Evolutionary conservation across 768 basidiomycete genomes (phyloP), one percentile per base, ranked within the genome.

Genomic region (Lentinula lateritia): DNA sequence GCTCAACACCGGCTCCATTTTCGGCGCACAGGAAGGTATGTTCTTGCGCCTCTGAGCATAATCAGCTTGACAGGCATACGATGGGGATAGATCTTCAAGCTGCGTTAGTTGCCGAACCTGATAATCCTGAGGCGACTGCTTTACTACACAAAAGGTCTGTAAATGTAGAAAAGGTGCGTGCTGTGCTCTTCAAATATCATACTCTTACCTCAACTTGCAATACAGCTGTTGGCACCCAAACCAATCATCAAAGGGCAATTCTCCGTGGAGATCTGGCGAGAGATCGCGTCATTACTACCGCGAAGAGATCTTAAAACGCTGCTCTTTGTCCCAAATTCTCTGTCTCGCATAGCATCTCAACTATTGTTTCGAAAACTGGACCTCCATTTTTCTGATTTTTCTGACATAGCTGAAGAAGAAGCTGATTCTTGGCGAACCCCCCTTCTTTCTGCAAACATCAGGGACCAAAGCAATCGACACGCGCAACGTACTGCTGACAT

Each of bases 401-500:
- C 70, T 6, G 66, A 66, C 52, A 73, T 39, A 38, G 32, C 76
- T 15, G 69, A 73, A 32, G 72, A 71, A 36, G 71, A 71, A 36
- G 23, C 45, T 63, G 65, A 62, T 41, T 45, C 61, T 38, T 58
- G 63, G 72, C 38, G 58, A 39, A 59, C 20, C 12, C 58, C 58
- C 10, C 43, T 34, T 20, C 20, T 50, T 48, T 57, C 58, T 65
- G n/a, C 39, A 68, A 61, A 52, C 58, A 20, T 65, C 10, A 68
- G 69, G 54, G 75, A 80, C 41, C 72, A 77, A 6, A 80, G 85
- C 52, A 74, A 73, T 15, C 76, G 81, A 65, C 82, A 86, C 68
- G 83, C 83, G 0, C 86, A 84, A 62, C 81, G 87, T 16, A 88
- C 81, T 63, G 88, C 88, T 3, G 89, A 89, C 64, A 86, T 90